Percentiles rank a stretch among this genome's conserved stretches.
Evolutionary conservation across 352 stramenopile species (phyloP).

Genomic region (Globisporangium splendens): DNA sequence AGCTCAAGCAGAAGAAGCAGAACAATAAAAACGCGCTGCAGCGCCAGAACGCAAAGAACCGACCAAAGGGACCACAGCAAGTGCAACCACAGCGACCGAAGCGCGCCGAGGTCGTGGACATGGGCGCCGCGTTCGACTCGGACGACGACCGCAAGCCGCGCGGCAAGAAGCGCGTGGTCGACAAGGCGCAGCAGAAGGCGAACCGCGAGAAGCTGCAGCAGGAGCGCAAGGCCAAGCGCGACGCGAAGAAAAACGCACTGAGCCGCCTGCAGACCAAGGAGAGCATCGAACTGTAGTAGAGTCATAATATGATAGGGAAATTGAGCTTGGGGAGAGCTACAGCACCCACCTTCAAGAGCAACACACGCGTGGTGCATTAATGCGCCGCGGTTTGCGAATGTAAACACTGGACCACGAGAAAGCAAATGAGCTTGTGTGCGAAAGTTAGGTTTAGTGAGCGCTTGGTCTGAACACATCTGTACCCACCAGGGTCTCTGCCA

Average conservation of each 20-base stretch:
- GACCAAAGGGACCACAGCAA: slow-evolving; percentile 1
- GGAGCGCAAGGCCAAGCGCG: slow-evolving; percentile 49
- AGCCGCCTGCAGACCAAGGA: slow-evolving; percentile 36
- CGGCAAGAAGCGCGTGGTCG: slow-evolving; percentile 31
- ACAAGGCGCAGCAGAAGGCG: slow-evolving; percentile 54
- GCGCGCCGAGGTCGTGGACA: slow-evolving; percentile 53
- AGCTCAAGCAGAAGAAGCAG: slow-evolving; percentile 4
- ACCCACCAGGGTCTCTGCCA: too few species aligned
- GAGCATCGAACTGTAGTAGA: slow-evolving; percentile 40
- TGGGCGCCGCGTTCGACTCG: slow-evolving; percentile 74
- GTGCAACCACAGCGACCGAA: slow-evolving; percentile 11
- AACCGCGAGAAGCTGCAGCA: slow-evolving; percentile 54
- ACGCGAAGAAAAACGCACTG: slow-evolving; percentile 57
- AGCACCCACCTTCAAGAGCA: too few species aligned
- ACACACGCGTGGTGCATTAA: too few species aligned
- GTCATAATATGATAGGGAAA: neutral
- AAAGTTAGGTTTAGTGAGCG: too few species aligned
- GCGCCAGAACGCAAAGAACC: slow-evolving; percentile 16
- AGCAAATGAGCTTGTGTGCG: too few species aligned
- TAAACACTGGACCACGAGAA: too few species aligned
- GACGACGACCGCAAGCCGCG: slow-evolving; percentile 30
- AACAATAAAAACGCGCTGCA: slow-evolving; percentile 17
- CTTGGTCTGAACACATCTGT: too few species aligned
- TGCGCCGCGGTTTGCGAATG: too few species aligned
- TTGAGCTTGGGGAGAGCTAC: too few species aligned